These are phyloP conservation scores for Morella rubra DNA, from an alignment of 306 rosid species.

Conservation along the genomic window DNA sequence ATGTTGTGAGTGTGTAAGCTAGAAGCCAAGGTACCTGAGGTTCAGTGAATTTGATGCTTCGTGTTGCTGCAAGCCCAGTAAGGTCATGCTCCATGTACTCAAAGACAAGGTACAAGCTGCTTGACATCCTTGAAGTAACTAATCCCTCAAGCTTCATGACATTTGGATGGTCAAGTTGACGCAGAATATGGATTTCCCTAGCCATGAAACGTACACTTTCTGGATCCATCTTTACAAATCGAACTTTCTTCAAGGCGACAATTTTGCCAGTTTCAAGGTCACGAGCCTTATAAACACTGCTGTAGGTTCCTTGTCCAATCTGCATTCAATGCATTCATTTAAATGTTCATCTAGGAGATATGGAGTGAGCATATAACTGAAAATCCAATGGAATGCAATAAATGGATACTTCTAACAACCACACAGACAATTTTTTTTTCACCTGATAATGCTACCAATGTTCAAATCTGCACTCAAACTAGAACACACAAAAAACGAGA, in stretches of 20 bases:
- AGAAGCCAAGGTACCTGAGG: slow-evolving; percentile 54
- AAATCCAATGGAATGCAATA: neutral
- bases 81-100: slow-evolving; percentile 99
- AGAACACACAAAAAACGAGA: too few relatives aligned
- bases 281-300: slow-evolving; percentile 81
- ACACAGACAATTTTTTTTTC: too few relatives aligned
- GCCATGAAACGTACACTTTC: slow-evolving; percentile 98
- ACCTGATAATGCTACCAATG: too few relatives aligned
- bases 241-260: slow-evolving; percentile 89
- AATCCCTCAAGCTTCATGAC: slow-evolving; percentile 87
- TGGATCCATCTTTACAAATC: slow-evolving; percentile 71
- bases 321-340: slow-evolving; percentile 31
- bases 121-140: slow-evolving; percentile 76
- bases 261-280: slow-evolving; percentile 82
- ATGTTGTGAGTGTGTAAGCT: neutral
- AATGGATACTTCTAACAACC: neutral
- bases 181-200: slow-evolving; percentile 85
- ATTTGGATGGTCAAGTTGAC: slow-evolving; percentile 90
- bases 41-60: slow-evolving; percentile 65
- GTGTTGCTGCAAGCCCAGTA: slow-evolving; percentile 62
- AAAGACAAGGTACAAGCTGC: slow-evolving; percentile 85
- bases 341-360: slow-evolving; percentile 4
- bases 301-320: slow-evolving; percentile 98
- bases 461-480: too few relatives aligned
- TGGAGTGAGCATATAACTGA: neutral